Evolutionary conservation across 768 basidiomycete genomes (phyloP), one percentile per base, ranked within the genome.

Genomic region (Phlebiopsis flavidoalba): DNA sequence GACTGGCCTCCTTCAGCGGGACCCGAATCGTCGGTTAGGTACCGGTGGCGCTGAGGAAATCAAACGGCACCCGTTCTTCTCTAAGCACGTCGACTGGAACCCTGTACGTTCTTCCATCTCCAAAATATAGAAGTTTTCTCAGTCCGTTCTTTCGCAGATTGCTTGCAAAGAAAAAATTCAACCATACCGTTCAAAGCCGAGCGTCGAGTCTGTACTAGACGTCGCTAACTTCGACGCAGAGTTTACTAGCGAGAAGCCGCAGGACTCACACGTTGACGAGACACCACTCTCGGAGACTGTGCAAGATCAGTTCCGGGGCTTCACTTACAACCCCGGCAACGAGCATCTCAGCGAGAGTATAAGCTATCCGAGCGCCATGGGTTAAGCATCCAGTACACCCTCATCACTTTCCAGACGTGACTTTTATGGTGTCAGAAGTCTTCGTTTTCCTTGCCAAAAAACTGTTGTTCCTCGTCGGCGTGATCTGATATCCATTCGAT

Each of bases 141-240:
- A 60, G 43, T 54, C 17, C 21, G 21, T 12, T n/a, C n/a, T n/a
- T n/a, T 7, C 52, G 21, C 64, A 89, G 87, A 61, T 78, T 98
- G 24, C 77, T 95, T 49, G 87, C 88, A 31, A 98, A 96, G 80
- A 95, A 96, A 95, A 96, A 80, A 95, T 97, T 57, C 93, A 95
- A 69, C 95, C 96, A 1, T 91, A 93, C 7, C 98, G 98, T 80
- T 31, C 26, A 31, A 99, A 99, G 76, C 96, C 96, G 12, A 91
- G 89, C 65, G 96, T 98, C 64, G 94, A 95, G 78, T 90, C 89
- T 58, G 95, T 95, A 1, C 83, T 97, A 49, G 95, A 97, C 71
- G 94, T 95, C 21, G 93, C 89, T 60, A 94, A 98, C 79, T 98
- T 99, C 76, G 97, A 98, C 73, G 84, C 93, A 24, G 96, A 98